Evolutionary conservation across 352 stramenopile genomes (phyloP).

Genomic region (Globisporangium heterothallicum): DNA sequence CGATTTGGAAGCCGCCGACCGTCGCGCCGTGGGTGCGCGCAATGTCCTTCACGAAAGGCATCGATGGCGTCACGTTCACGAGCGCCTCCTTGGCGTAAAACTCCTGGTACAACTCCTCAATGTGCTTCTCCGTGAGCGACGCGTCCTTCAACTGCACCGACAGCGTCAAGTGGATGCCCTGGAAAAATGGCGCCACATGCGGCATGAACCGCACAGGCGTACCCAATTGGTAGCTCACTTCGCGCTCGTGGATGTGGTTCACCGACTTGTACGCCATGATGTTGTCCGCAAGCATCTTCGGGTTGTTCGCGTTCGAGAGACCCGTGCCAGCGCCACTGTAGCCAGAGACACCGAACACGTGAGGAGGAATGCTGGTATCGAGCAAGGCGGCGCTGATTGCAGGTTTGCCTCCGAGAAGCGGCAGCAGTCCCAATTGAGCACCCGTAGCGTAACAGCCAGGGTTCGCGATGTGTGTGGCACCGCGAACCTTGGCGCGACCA

Average conservation of each 20-base stretch:
- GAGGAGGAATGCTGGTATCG: constrained; percentile 56
- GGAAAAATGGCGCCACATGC: constrained; percentile 91
- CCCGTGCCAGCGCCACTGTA: constrained; percentile 85
- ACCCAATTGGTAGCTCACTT: constrained; percentile 80
- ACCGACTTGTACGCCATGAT: constrained; percentile 90
- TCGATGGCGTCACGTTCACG: constrained; percentile 65
- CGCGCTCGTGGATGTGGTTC: constrained; percentile 86
- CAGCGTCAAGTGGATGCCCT: constrained; percentile 91
- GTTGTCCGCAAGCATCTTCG: constrained; percentile 75
- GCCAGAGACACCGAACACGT: constrained; percentile 85
- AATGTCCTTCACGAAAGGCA: constrained; percentile 80
- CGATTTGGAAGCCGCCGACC: constrained; percentile 86
- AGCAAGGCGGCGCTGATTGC: constrained; percentile 46
- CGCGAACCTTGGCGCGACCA: constrained; percentile 45
- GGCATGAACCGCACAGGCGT: constrained; percentile 90
- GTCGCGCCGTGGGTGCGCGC: constrained; percentile 67
- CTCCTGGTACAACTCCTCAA: constrained; percentile 69
- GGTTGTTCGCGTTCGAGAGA: constrained; percentile 80
- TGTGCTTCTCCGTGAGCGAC: constrained; percentile 57
- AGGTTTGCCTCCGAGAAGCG: constrained; percentile 66
- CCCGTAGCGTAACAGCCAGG: constrained; percentile 87
- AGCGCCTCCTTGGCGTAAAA: constrained; percentile 84
- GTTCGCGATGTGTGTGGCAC: constrained; percentile 83
- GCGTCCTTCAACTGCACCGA: constrained; percentile 70
- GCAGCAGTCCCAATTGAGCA: constrained; percentile 71